phyloP scores from a whole-genome alignment of 306 rosid genomes.

The Vigna angularis region DNA sequence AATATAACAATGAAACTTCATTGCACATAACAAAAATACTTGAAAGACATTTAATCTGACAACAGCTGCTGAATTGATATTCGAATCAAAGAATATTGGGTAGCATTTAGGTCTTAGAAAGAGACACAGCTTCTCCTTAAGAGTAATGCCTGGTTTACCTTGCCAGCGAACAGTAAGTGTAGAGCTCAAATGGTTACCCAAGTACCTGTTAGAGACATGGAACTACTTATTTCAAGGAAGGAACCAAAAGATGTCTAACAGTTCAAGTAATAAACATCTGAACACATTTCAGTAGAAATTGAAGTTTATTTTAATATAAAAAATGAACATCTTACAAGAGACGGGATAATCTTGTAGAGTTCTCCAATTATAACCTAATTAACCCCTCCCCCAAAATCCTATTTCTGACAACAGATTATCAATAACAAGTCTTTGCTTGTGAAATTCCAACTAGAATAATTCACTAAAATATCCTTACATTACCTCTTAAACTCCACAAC shows the following conservation, averaged over 20 bases:
- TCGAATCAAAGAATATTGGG: slow-evolving; percentile 84
- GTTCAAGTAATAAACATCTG: not conserved
- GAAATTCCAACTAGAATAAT: not conserved
- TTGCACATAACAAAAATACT: slow-evolving; percentile 73
- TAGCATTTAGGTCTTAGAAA: slow-evolving; percentile 88
- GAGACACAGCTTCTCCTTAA: slow-evolving; percentile 63
- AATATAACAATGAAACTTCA: slow-evolving; percentile 86
- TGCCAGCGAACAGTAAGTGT: slow-evolving; percentile 80
- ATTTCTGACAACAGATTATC: slow-evolving; percentile 8
- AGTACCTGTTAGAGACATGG: slow-evolving; percentile 66
- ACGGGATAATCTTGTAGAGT: not conserved
- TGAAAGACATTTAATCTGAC: slow-evolving; percentile 84
- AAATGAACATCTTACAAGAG: not conserved
- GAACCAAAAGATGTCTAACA: slow-evolving; percentile 10
- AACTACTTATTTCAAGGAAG: slow-evolving; percentile 42
- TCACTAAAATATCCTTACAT: not conserved
- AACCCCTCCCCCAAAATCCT: slow-evolving; percentile 32
- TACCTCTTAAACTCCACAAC: slow-evolving; percentile 7
- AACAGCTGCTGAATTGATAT: slow-evolving; percentile 82
- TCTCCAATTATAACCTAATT: not conserved
- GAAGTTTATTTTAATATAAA: too few relatives aligned
- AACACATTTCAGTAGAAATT: not conserved
- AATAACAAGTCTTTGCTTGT: slow-evolving; percentile 15
- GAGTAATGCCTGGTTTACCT: slow-evolving; percentile 61
- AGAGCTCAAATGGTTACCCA: slow-evolving; percentile 71